Evolutionary conservation across 108 stramenopile species (phyloP).

Genomic region (Skeletonema tropicum): DNA sequence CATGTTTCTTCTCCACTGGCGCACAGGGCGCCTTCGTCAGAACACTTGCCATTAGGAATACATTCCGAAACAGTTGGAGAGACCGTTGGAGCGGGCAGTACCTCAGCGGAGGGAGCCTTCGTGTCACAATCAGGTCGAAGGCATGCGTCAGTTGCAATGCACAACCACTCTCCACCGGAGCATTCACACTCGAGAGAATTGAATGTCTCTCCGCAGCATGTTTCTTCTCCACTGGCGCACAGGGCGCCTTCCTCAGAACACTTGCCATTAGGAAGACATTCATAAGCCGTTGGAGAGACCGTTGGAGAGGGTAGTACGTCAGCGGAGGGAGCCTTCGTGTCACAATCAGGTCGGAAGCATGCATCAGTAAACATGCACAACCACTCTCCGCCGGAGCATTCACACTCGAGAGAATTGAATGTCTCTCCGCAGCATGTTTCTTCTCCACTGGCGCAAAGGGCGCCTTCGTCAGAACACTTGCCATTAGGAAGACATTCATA

Average conservation of each 20-base stretch:
- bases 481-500: neutral
- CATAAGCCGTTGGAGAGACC: no score
- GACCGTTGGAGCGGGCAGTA: no score
- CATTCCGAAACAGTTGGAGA: neutral
- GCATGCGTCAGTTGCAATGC: neutral
- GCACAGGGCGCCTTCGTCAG: neutral
- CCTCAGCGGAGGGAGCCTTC: neutral
- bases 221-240: neutral
- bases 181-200: neutral
- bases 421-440: slow-evolving; percentile 1
- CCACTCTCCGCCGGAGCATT: neutral
- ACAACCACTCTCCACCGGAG: neutral
- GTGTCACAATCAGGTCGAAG: neutral
- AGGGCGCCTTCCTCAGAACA: neutral
- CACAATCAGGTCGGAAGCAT: neutral
- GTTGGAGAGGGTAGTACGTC: no score
- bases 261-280: neutral
- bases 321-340: neutral
- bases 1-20: neutral
- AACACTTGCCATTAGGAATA: neutral
- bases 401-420: neutral
- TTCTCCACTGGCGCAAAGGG: neutral
- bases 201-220: neutral
- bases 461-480: neutral
- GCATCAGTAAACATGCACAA: neutral